Conservation (phyloP, 1,284 basidiomycete genomes). For the Leccinum discolor region DNA sequence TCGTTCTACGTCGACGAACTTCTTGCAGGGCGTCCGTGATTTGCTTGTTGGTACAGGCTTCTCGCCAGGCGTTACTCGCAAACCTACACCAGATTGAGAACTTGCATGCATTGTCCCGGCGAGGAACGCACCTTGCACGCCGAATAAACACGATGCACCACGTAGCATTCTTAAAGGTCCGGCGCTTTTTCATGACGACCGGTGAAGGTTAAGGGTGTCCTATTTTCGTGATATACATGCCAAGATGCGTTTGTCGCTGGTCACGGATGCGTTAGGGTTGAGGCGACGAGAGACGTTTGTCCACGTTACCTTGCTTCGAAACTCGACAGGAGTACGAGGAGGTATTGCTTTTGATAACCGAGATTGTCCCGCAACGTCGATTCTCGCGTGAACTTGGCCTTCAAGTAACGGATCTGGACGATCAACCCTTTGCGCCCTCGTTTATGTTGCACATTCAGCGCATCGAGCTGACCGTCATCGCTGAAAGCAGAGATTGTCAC, state of each 20-base stretch:
- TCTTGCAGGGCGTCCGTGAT: conserved; percentile 69
- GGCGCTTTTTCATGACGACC: conserved; percentile 36
- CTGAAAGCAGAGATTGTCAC: conserved; percentile 19
- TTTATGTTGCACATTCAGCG: conserved; percentile 70
- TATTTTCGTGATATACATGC: conserved; percentile 73
- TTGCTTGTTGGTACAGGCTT: conserved; percentile 58
- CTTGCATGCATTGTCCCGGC: neutral
- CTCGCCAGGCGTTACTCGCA: conserved; percentile 61
- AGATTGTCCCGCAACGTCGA: conserved; percentile 79
- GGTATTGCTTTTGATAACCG: conserved; percentile 85
- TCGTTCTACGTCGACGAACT: conserved; percentile 55
- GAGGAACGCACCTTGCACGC: conserved; percentile 61
- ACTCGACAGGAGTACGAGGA: conserved; percentile 60
- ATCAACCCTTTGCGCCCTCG: conserved; percentile 88
- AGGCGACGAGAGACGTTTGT: neutral
- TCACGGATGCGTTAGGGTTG: conserved; percentile 6
- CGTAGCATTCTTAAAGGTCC: conserved; percentile 61
- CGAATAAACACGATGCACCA: conserved; percentile 66
- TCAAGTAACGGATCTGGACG: conserved; percentile 89
- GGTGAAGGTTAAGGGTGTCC: conserved; percentile 51
- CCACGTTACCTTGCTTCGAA: conserved; percentile 73
- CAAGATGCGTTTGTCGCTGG: conserved; percentile 77
- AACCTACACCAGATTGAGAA: conserved; percentile 40
- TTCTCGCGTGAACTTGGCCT: conserved; percentile 90
- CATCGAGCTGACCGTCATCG: conserved; percentile 55